Evolutionary conservation across 164 flowering plant species (phyloP).

Genomic region (Kingdonia uniflora): DNA sequence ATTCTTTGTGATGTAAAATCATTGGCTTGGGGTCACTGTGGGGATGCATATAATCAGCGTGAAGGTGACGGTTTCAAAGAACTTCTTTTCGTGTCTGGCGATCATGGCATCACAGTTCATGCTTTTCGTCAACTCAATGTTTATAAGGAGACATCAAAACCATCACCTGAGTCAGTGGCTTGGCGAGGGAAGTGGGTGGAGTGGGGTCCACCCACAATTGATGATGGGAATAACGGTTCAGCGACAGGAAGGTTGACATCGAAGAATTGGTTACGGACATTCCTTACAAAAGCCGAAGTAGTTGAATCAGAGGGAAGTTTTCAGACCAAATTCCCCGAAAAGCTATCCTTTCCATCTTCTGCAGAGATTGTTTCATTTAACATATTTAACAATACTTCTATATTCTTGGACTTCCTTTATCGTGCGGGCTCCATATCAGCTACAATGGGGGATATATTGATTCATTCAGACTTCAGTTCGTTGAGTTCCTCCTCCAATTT

Average conservation of each 20-base stretch:
- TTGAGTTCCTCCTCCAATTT: conserved; percentile 8
- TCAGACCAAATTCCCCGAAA: conserved; percentile 52
- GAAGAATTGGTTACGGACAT: conserved; percentile 70
- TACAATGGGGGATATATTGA: conserved; percentile 11
- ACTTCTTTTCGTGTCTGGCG: conserved; percentile 71
- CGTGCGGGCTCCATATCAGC: conserved; percentile 12
- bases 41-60: conserved; percentile 48
- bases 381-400: conserved; percentile 32
- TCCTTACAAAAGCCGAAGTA: conserved; percentile 43
- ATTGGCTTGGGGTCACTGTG: conserved; percentile 80
- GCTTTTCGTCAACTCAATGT: conserved; percentile 40
- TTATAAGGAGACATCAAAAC: conserved; percentile 11
- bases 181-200: conserved; percentile 74
- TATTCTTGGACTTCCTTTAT: conserved; percentile 24
- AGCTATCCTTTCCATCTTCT: conserved; percentile 45
- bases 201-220: conserved; percentile 62
- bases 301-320: conserved; percentile 37
- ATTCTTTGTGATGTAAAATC: conserved; percentile 67
- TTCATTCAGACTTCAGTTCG: conserved; percentile 11
- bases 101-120: conserved; percentile 69
- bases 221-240: conserved; percentile 12
- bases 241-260: conserved; percentile 18
- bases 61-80: conserved; percentile 45
- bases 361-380: conserved; percentile 67
- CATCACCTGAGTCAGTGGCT: conserved; percentile 18